Base-by-base conservation (phyloP, 768 basidiomycete species). In the Lentinula boryana region DNA sequence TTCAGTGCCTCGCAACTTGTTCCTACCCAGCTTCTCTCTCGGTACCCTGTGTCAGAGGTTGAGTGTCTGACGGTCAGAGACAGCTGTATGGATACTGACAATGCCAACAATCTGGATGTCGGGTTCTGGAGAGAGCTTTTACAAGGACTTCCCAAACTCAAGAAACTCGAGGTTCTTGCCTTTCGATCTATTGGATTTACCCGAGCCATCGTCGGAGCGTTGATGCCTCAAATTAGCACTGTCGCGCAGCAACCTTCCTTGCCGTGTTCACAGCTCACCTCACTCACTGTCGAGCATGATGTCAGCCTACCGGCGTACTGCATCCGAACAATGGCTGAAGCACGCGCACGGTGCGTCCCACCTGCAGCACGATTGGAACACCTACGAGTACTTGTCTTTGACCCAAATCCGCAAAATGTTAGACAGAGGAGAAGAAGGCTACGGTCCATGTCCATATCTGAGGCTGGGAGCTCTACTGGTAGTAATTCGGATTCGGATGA, bases 121-220 rank as follows among this genome's bases (percentile, higher is more conserved):
- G 49, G 15, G 38, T 46, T 62, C 36, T 62, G 61, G 61, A 40
- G 16, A 33, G 57, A 58, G 15, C 13, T 62, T 38, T 38, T 62
- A 9, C 23, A 43, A 21, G 23, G 32, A 9, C 18, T 62, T 1
- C 61, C 61, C 4, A 16, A 15, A 13, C 50, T 62, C 7, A 10
- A 53, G 32, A 50, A 55, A 7, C 50, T 62, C 21, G 36, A 58
- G 10, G 41, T 62, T 12, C 35, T 59, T 4, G 44, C 58, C n/a
- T 59, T 59, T n/a, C 27, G 58, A 38, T 59, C 58, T 8, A 13
- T 36, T 23, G 44, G 46, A 32, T 44, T 59, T 27, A 59, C 58
- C 9, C 27, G 58, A 50, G 48, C 58, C 10, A 32, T 59, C 7
- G 15, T 59, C 15, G 58, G 46, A 27, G 58, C 58, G n/a, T 36